These are phyloP conservation scores for Oenanthe javanica DNA, from an alignment of 140 eudicot genomes.

Conservation along the genomic window DNA sequence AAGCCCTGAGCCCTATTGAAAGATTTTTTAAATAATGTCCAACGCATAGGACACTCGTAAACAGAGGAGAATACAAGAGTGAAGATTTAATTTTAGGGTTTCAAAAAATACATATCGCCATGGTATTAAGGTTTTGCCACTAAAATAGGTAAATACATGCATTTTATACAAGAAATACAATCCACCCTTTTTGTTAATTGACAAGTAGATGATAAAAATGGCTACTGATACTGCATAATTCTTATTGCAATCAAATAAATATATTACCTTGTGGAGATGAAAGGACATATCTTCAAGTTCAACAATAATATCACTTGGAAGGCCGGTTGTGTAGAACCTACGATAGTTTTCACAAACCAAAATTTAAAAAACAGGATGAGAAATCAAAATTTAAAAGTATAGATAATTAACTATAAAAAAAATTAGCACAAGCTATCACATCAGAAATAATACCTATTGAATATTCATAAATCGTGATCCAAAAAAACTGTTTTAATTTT, in stretches of 20 bases:
- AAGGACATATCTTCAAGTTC: conserved; percentile 92
- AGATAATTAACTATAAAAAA: not conserved
- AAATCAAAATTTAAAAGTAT: not conserved
- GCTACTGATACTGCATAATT: not conserved
- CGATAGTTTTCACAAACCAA: conserved; percentile 5
- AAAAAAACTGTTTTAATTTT: no score
- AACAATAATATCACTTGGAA: conserved; percentile 86
- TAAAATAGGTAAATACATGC: not conserved
- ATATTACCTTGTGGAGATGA: conserved; percentile 87
- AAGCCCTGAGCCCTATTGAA: not conserved
- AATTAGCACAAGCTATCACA: not conserved
- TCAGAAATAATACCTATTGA: not conserved
- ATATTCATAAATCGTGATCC: not conserved
- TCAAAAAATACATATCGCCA: not conserved
- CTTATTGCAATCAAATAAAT: not conserved
- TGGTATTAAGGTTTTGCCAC: not conserved
- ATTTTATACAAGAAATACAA: not conserved
- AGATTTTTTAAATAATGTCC: not conserved
- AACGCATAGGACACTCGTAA: not conserved
- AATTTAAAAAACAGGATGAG: not conserved
- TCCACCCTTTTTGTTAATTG: not conserved
- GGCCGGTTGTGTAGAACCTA: conserved; percentile 98
- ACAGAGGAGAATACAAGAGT: not conserved
- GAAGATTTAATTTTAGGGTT: not conserved
- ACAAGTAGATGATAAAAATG: not conserved